Base-by-base conservation (phyloP, 2,329 filamentous ascomycete species). In the Colletotrichum incanum region DNA sequence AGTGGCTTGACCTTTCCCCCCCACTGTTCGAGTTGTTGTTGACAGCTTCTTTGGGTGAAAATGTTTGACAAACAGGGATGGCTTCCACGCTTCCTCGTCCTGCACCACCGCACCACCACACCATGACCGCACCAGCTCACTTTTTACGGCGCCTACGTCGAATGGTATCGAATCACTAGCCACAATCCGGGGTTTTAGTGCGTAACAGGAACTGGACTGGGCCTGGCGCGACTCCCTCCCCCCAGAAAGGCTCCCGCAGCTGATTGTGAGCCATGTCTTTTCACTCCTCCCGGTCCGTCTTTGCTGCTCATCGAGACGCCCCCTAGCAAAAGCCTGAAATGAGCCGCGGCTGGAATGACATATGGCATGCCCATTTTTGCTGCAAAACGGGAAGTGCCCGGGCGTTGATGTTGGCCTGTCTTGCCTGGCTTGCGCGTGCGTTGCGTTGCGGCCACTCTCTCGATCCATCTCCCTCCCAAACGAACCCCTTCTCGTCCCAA, bases 141-240 rank as follows among this genome's bases (percentile, higher is more conserved):
- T 18, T 50, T 28, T 12, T 3, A 28, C 14, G 14, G 16, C 16
- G 23, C 47, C 9, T 23, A 23, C 12, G 1, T 14, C 26, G 11
- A 14, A 56, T 41, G 31, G 50, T 52, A n/a, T 34, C 58, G 28
- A 50, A 23, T 49, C 69, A 64, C 65, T 68, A 72, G 69, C 69
- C 65, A 72, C 69, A 68, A n/a, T 64, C 69, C 45, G 59, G 69
- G 65, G 67, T 55, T 31, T 59, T 71, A 61, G 67, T 54, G 67
- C 39, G 67, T 61, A 71, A 61, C n/a, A 61, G 20, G 47, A 60
- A 52, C 20, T n/a, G 28, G 41, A 43, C 41, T 43, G 41, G 41
- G 41, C 12, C 41, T 43, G 14, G 26, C n/a, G 18, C 20, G 28
- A 18, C 20, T 20, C 26, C 54, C 60, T 8, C 34, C 60, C 2